Conservation (phyloP, 768 basidiomycete species). For the Cystobasidium ongulense region DNA sequence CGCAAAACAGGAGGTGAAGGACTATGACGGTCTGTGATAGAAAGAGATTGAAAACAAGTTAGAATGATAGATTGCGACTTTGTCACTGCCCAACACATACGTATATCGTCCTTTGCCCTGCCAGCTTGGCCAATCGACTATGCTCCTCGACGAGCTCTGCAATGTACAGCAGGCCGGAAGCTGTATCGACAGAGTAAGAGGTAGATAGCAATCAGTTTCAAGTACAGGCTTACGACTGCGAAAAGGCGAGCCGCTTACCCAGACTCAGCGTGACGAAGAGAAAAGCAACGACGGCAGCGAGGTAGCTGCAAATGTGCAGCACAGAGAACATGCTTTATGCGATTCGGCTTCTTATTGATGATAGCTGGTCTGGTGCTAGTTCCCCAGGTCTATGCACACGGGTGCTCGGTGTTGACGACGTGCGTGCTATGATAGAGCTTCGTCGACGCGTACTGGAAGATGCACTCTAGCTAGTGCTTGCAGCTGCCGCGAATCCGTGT, state of each 20-base stretch:
- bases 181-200: neutral
- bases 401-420: too few relatives aligned
- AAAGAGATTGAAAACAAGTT: neutral
- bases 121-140: slow-evolving; percentile 64
- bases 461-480: too few relatives aligned
- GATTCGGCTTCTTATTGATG: neutral
- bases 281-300: slow-evolving; percentile 32
- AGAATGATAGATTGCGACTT: too few relatives aligned
- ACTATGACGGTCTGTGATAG: slow-evolving; percentile 53
- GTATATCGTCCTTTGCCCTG: slow-evolving; percentile 66
- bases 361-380: neutral
- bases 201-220: neutral
- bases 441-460: too few relatives aligned
- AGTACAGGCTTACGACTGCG: neutral
- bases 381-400: neutral
- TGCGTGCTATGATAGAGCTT: too few relatives aligned
- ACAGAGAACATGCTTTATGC: slow-evolving; percentile 12
- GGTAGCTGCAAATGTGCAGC: slow-evolving; percentile 27
- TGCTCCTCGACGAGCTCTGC: slow-evolving; percentile 35
- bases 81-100: neutral
- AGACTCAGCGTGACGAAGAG: slow-evolving; percentile 34
- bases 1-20: slow-evolving; percentile 67
- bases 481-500: too few relatives aligned
- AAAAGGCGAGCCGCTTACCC: slow-evolving; percentile 1
- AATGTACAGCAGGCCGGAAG: slow-evolving; percentile 32